These are phyloP conservation scores for Nitzschia inconspicua DNA, from an alignment of 108 stramenopile species.

Conservation along the genomic window DNA sequence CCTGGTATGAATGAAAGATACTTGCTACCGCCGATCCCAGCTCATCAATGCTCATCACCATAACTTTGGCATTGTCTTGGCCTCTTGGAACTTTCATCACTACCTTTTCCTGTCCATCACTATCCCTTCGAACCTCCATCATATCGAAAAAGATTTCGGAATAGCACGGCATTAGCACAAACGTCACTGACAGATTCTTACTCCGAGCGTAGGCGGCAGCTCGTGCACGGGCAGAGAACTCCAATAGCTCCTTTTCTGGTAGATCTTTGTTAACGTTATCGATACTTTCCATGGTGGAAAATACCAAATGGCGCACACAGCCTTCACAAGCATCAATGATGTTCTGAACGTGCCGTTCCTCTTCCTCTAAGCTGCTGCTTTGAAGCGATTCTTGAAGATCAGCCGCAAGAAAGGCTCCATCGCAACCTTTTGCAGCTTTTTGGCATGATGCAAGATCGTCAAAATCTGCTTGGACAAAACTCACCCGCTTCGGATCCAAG, in stretches of 20 bases:
- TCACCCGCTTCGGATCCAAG: constrained; percentile 38
- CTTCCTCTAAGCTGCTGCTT: constrained; percentile 9
- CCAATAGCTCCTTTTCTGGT: constrained; percentile 6
- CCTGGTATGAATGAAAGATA: constrained; percentile 57
- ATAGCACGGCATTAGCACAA: constrained; percentile 55
- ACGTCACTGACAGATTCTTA: constrained; percentile 50
- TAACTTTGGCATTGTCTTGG: constrained; percentile 26
- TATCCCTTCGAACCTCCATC: constrained; percentile 18
- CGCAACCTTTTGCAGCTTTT: constrained; percentile 34
- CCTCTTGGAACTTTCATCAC: constrained; percentile 21
- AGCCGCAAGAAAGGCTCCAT: constrained; percentile 54
- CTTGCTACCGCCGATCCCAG: constrained; percentile 55
- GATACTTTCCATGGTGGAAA: constrained; percentile 41
- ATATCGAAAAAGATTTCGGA: constrained; percentile 38
- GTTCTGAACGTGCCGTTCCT: constrained; percentile 36
- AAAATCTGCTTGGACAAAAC: constrained; percentile 29
- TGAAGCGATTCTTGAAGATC: constrained; percentile 29
- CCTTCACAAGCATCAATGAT: constrained; percentile 67
- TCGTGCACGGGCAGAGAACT: constrained; percentile 40
- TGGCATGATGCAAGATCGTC: constrained; percentile 39
- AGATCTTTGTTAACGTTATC: constrained; percentile 1
- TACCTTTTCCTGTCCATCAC: constrained; percentile 7
- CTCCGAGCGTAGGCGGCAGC: constrained; percentile 55
- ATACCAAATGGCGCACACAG: constrained; percentile 48
- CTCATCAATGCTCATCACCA: constrained; percentile 60